These are phyloP conservation scores for Sporothrix variecibatus DNA, from an alignment of 2,329 filamentous ascomycete genomes.

Conservation along the genomic window DNA sequence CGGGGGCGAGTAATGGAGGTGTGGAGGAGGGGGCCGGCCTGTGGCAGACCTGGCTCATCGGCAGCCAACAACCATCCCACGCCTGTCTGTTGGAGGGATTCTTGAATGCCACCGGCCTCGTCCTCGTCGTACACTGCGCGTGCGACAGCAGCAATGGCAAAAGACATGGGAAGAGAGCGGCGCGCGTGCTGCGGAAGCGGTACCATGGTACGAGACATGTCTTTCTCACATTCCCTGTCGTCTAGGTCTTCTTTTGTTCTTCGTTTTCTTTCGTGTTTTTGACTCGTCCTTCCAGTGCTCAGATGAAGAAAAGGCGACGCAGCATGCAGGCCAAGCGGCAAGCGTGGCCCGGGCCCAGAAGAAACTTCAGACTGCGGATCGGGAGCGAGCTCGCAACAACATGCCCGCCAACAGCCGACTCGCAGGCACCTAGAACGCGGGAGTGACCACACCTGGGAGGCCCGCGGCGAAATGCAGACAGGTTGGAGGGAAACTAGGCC, in stretches of 20 bases:
- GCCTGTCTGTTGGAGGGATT: constrained; percentile 13
- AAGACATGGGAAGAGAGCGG: background rate
- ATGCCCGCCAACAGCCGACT: constrained; percentile 9
- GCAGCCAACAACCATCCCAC: constrained; percentile 22
- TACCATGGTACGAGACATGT: constrained; percentile 5
- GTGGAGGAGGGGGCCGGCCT: constrained; percentile 21
- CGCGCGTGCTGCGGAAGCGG: constrained; percentile 10
- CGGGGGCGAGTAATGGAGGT: constrained; percentile 21
- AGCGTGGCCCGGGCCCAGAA: background rate
- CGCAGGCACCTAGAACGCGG: constrained; percentile 8
- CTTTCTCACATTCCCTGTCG: background rate
- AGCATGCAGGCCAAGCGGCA: constrained; percentile 13
- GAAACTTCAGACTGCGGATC: background rate
- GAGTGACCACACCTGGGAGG: background rate
- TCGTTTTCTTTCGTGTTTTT: background rate
- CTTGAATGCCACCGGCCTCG: background rate
- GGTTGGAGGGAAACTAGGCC: background rate
- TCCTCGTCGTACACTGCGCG: background rate
- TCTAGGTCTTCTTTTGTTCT: background rate
- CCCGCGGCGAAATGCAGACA: background rate
- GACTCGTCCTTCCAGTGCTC: background rate
- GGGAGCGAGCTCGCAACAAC: background rate
- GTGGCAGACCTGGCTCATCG: constrained; percentile 18
- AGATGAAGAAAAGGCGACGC: background rate
- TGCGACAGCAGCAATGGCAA: background rate